Evolutionary conservation across 164 flowering plant genomes (phyloP), one percentile per base, ranked within the genome.

Genomic region (Vitis amurensis): DNA sequence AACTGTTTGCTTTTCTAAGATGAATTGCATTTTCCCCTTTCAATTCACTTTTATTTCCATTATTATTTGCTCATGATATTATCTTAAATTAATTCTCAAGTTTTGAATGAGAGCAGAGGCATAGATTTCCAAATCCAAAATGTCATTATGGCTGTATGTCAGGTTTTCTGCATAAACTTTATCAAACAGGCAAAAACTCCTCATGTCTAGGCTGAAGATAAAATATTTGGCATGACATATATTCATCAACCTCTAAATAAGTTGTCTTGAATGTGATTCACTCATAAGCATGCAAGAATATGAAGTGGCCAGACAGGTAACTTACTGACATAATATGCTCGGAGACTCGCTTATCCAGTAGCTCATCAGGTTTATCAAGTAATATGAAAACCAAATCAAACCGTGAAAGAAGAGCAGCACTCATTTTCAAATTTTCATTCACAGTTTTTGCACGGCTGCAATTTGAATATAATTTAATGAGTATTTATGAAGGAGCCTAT

Each of bases 381-480:
- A 96, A 86, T 72, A 96, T 96, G 83, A 93, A 96, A 72, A 93
- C 97, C 87, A 96, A 80, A 85, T 96, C 99, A 80, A 96, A 96
- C 57, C 99, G 85, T 16, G 99, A 93, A 67, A 96, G 97, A 23
- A 96, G 91, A 75, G 99, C 94, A 74, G 92, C 89, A 80, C 83
- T 92, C 94, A 96, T 93, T 83, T 93, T 96, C 85, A 96, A 71
- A 75, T 96, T 96, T 71, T 96, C 99, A 66, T 96, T 96, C 70
- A 96, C 98, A 17, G 99, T 96, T 83, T 92, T 96, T 71, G 98
- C 98, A 69, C 99, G 98, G 83, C 99, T 96, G 98, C 82, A 87
- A 73, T 75, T 64, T 16, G 55, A 48, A 37, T 8, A 8, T 71
- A 16, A 50, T 59, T 66, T 63, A 55, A 15, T 44, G 23, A 11